Base-by-base conservation (phyloP, 2,329 filamentous ascomycete genomes). In the Fusarium gaditjirri region DNA sequence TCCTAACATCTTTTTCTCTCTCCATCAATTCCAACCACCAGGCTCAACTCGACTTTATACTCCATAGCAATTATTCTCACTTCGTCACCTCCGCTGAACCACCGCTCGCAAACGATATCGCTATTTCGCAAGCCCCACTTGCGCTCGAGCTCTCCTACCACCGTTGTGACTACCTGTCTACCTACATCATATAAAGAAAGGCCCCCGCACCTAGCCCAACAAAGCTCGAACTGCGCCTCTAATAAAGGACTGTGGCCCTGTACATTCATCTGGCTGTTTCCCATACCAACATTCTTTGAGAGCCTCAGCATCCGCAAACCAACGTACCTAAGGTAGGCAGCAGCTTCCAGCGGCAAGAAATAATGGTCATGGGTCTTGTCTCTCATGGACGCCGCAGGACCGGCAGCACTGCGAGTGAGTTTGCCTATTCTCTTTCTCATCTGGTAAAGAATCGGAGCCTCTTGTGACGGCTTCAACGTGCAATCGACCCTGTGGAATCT, bases 331-430 rank as follows among this genome's bases (percentile, higher is more conserved):
- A 29, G 27, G 27, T 29, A 73, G 68, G 65, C 67, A 61, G 54
- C 55, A 70, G 49, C 63, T 58, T 46, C 16, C 56, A 70, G 44
- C 23, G 57, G 57, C 38, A 27, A 35, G 47, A 21, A 27, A 68
- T 53, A 76, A 80, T 80, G 79, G 78, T 79, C 67, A 76, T 80
- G 77, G 76, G 77, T 66, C 75, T 80, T 35, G 78, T 79, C 39
- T 78, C 79, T 53, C 73, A 74, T 61, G 76, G 77, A 39, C 79
- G 78, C 58, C 78, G 78, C 63, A 79, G 78, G 62, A 73, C 79
- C 60, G 70, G 74, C 73, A 77, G 75, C 66, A 76, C 77, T 60
- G 73, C 78, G 43, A 73, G 71, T 73, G 57, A 73, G 71, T 74
- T 50, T 74, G 58, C 61, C 33, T 63, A 38, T 57, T 49, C 46